Evolutionary conservation across 495 filamentous ascomycete genomes (phyloP), one percentile per base, ranked within the genome.

Genomic region (Aspergillus ellipticus): DNA sequence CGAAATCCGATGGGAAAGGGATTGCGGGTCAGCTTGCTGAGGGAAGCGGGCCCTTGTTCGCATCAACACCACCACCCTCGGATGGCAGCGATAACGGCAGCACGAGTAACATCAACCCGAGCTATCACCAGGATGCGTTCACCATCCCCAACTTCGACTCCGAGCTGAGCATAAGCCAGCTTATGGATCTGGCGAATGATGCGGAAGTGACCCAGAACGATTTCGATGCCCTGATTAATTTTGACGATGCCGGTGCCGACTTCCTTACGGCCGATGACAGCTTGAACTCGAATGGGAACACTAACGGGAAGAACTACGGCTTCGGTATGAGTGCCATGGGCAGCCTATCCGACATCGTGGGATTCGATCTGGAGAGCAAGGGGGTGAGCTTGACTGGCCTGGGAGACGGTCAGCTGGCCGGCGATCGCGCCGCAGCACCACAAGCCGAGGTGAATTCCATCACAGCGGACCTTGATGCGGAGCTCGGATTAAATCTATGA

Each of bases 181-280:
- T 77, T 24, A 79, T 77, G 68, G 74, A 75, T 54, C 49, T 77
- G 41, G 74, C 76, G 24, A 77, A 77, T 45, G 72, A 77, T 51
- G 76, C 73, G 15, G 76, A 79, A 51, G 73, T 77, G n/a, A 77
- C 72, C 1, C 74, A 77, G 46, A 77, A 79, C 37, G 76, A 79
- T 47, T 79, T 79, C 42, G 76, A 79, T 47, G 74, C 74, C 1
- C 49, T 79, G 47, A 75, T 79, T 58, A 79, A 79, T 51, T 77
- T 77, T 42, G 76, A 79, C 20, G 73, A 77, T 42, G 64, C 70
- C 10, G 67, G 66, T 0, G 68, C 65, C n/a, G 75, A 77, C 9
- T 64, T 74, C 42, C 71, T 77, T 16, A 56, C 61, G 13, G 60
- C 66, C 13, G 72, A 76, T 6, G 68, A 73, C 1, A 47, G 58